phyloP scores from a whole-genome alignment of 176 grass and related monocot species.

The Oryza meyeriana region DNA sequence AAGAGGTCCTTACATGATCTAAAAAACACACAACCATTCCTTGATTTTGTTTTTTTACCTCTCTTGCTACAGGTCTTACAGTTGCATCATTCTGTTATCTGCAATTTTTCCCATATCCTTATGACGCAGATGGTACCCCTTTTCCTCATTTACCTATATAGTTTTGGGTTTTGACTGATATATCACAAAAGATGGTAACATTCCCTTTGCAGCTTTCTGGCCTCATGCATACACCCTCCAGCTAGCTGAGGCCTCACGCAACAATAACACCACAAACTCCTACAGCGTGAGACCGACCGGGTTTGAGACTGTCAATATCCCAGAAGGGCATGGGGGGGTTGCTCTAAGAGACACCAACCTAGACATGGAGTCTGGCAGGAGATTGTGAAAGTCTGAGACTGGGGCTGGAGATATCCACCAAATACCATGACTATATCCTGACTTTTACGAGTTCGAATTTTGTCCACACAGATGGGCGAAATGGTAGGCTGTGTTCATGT shows the following conservation, averaged over 20 bases:
- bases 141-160: not conserved
- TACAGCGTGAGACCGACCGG: conserved; percentile 40
- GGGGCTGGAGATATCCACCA: not conserved
- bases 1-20: not conserved
- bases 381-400: conserved; percentile 19
- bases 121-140: conserved; percentile 51
- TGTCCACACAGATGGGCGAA: not conserved
- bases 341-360: conserved; percentile 47
- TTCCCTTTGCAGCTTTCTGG: conserved; percentile 53
- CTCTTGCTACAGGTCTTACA: conserved; percentile 54
- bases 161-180: not conserved
- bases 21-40: not conserved
- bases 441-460: not conserved
- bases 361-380: conserved; percentile 52
- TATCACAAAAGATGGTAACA: not conserved
- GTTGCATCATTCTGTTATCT: conserved; percentile 81
- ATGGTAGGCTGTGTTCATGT: not conserved
- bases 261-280: conserved; percentile 40
- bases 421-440: not conserved
- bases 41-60: not conserved
- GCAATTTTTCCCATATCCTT: conserved; percentile 82
- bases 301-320: conserved; percentile 40
- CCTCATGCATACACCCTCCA: conserved; percentile 65
- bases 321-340: conserved; percentile 35
- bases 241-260: conserved; percentile 35